Evolutionary conservation across 2,329 filamentous ascomycete genomes (phyloP), one percentile per base, ranked within the genome.

Genomic region (Diatrype stigma): DNA sequence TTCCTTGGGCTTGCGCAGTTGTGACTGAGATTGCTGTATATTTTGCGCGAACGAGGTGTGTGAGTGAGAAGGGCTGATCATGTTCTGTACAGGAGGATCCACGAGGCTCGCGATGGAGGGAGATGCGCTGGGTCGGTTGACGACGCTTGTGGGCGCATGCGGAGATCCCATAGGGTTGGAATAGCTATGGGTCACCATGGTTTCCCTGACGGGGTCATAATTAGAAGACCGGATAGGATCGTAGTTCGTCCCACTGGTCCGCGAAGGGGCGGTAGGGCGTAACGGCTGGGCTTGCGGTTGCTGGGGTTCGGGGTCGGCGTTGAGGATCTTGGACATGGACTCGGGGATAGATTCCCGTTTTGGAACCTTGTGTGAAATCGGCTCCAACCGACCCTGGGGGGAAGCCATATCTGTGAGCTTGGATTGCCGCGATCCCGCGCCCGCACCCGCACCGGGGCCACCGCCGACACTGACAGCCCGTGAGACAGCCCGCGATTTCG

Each of bases 91-190:
- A 10, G 80, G 80, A 32, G 86, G 87, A 59, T 96, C 90, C 47
- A 96, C 89, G 51, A 96, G 79, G 70, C 90, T 96, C 6, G 90
- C 87, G 59, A 96, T 96, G 2, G 93, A 93, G 1, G 93, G 92
- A 4, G 93, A 96, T 37, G 88, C 88, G 65, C 89, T 93, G n/a
- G 89, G 87, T 49, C 87, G 83, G 69, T 87, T 86, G 49, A 80
- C 63, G 3, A 71, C 47, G n/a, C 50, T 52, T 19, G 70, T 62
- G 12, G 71, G 69, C 3, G 67, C 69, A 45, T 77, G 74, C n/a
- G 80, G 81, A 7, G 81, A 83, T 30, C 73, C 74, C 50, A 78
- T 65, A 3, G 77, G 59, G 22, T 67, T 73, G 7, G 73, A 72
- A 56, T 76, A 64, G 69, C 80, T 70, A 66, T 78, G 72, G 57